A percentile compares a stretch with the other conserved stretches of the same genome.
Conservation (phyloP, 23 red algal genomes). For the Gracilaria gracilis region DNA sequence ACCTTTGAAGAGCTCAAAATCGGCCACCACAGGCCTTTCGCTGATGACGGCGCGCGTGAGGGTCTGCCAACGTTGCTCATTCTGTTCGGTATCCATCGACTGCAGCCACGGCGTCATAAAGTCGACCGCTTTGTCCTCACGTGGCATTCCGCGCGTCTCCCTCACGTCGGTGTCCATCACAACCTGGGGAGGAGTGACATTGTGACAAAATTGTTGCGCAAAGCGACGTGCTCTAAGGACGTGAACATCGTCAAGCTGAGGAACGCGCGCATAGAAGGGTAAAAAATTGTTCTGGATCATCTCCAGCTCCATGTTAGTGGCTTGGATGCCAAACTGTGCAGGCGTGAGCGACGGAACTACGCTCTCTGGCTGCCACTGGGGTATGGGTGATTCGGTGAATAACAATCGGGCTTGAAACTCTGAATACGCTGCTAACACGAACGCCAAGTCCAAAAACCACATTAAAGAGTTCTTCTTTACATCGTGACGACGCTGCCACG, state of each 20-base stretch:
- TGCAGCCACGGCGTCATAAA: constrained; percentile 71
- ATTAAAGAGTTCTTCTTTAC: constrained; percentile 68
- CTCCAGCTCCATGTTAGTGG: constrained; percentile 45
- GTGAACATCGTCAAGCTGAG: constrained; percentile 14
- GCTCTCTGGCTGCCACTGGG: constrained; percentile 12
- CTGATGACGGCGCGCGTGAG: constrained; percentile 17
- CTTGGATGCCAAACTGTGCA: constrained; percentile 39
- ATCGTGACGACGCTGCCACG: constrained; percentile 68
- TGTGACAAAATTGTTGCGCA: constrained; percentile 50
- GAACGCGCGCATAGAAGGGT: constrained; percentile 55
- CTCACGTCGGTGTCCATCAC: constrained; percentile 65
- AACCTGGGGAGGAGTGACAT: constrained; percentile 35
- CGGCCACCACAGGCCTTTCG: constrained; percentile 7
- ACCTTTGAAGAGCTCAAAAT: constrained; percentile 62
- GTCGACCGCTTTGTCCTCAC: constrained; percentile 56
- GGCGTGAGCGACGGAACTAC: constrained; percentile 43
- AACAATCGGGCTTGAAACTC: constrained; percentile 61
- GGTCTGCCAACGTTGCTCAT: constrained; percentile 36
- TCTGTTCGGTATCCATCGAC: constrained; percentile 15
- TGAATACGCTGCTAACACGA: constrained; percentile 56
- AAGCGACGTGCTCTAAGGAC: constrained; percentile 28
- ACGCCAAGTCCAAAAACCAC: constrained; percentile 73
- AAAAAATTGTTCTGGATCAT: constrained; percentile 55
- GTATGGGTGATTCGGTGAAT: constrained; percentile 48
- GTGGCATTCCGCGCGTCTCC: constrained; percentile 61